Percentiles rank a stretch among this genome's conserved stretches.
Evolutionary conservation across 176 grass and related monocot genomes (phyloP).

Genomic region (Oropetium thomaeum): DNA sequence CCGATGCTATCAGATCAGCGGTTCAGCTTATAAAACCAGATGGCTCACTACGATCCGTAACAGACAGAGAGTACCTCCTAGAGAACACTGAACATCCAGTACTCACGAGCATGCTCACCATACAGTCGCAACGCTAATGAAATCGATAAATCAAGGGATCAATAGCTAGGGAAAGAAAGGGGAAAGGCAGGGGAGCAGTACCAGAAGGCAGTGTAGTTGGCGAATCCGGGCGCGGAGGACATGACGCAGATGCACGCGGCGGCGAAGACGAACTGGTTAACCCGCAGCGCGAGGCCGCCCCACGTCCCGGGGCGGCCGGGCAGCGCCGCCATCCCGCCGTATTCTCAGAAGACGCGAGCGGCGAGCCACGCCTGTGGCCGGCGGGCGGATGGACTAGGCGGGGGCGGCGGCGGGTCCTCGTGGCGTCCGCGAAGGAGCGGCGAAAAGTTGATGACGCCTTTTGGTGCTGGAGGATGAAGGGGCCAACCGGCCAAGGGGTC

Average conservation of each 20-base stretch:
- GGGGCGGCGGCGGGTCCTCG: not conserved
- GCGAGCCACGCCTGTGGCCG: too few species aligned
- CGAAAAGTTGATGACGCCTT: slow-evolving; percentile 21
- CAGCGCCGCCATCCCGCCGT: slow-evolving; percentile 52
- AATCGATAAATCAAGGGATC: not conserved
- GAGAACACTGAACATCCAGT: not conserved
- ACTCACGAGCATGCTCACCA: not conserved
- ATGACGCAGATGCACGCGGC: slow-evolving; percentile 76
- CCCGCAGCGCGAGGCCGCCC: slow-evolving; percentile 71
- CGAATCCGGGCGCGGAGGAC: slow-evolving; percentile 72
- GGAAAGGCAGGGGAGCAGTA: not conserved
- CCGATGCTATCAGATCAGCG: not conserved
- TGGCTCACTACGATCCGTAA: too few species aligned
- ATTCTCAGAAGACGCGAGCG: slow-evolving; percentile 32
- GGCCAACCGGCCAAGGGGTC: too few species aligned
- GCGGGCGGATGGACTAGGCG: too few species aligned
- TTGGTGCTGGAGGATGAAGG: not conserved
- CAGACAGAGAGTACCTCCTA: too few species aligned
- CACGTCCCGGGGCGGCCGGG: slow-evolving; percentile 82
- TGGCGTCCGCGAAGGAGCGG: slow-evolving; percentile 16
- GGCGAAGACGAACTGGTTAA: slow-evolving; percentile 72
- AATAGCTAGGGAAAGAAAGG: not conserved
- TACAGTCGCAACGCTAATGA: not conserved
- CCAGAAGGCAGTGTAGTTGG: slow-evolving; percentile 97
- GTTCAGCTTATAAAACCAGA: not conserved